A percentile compares a stretch with the other conserved stretches of the same genome.
Evolutionary conservation across 1,284 basidiomycete genomes (phyloP).

Genomic region (Pseudozyma pruni): DNA sequence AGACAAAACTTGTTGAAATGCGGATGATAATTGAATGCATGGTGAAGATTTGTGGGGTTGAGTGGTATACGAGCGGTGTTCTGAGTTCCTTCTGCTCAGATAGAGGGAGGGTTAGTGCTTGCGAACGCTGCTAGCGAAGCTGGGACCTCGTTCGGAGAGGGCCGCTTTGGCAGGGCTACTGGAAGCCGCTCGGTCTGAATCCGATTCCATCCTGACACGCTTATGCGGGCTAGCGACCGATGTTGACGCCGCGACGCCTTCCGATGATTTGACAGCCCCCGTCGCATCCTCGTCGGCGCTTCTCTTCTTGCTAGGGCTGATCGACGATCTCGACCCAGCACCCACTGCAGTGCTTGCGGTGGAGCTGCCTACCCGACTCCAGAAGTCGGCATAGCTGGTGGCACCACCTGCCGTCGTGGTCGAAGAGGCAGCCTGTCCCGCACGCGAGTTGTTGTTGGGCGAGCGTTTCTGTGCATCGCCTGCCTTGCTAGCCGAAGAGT

Average conservation of each 20-base stretch:
- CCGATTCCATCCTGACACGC: constrained; percentile 37
- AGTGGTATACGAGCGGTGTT: constrained; percentile 5
- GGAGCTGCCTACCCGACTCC: constrained; percentile 50
- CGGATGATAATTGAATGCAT: not conserved
- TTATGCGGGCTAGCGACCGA: constrained; percentile 31
- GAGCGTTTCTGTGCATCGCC: constrained; percentile 20
- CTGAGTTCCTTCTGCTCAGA: no score
- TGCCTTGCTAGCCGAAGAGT: constrained; percentile 11
- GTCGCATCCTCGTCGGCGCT: constrained; percentile 23
- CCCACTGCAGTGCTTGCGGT: constrained; percentile 4
- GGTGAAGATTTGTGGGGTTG: constrained; percentile 1
- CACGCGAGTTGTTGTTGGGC: constrained; percentile 6
- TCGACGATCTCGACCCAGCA: constrained; percentile 9
- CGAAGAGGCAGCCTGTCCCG: not conserved
- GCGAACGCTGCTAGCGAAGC: constrained; percentile 31
- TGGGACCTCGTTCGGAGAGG: constrained; percentile 32
- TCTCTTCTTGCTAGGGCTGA: constrained; percentile 44
- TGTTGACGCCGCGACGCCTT: not conserved
- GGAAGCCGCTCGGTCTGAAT: constrained; percentile 14
- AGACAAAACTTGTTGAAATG: not conserved
- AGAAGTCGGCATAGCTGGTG: constrained; percentile 57
- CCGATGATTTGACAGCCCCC: not conserved
- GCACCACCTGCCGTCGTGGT: constrained; percentile 24
- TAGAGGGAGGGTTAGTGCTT: no score
- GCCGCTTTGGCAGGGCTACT: constrained; percentile 36